These are phyloP conservation scores for Solanum raphanifolium DNA, from an alignment of 257 asterid genomes.

Conservation along the genomic window DNA sequence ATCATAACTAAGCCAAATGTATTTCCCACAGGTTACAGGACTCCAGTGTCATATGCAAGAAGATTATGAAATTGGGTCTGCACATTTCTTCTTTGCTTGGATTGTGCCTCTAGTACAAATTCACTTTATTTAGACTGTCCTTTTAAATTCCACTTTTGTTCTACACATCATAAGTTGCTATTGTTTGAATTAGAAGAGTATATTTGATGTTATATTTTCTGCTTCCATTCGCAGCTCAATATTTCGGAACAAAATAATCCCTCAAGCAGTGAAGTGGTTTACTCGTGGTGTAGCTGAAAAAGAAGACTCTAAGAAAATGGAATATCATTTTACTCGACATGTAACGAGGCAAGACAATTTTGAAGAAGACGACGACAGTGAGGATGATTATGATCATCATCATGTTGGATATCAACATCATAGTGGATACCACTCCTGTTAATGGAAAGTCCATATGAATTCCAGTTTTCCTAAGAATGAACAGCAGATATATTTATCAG, in stretches of 20 bases:
- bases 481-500: constrained; percentile 59
- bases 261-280: constrained; percentile 81
- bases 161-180: not conserved
- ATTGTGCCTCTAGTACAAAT: not conserved
- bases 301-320: constrained; percentile 20
- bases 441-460: constrained; percentile 60
- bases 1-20: not conserved
- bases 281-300: constrained; percentile 66
- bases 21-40: constrained; percentile 53
- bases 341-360: not conserved
- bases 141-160: not conserved
- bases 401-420: not conserved
- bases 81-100: not conserved
- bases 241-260: constrained; percentile 63
- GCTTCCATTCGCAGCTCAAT: constrained; percentile 31
- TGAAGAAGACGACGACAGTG: not conserved
- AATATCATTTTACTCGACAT: not conserved
- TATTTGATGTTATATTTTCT: not conserved
- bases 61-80: constrained; percentile 79
- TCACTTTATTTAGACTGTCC: not conserved
- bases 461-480: constrained; percentile 64
- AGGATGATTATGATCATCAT: no score
- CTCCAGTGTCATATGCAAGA: constrained; percentile 63
- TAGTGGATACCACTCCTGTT: constrained; percentile 60
- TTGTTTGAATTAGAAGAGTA: not conserved